Evolutionary conservation across 2,329 filamentous ascomycete genomes (phyloP), one percentile per base, ranked within the genome.

Genomic region (Stromatinia cepivora): DNA sequence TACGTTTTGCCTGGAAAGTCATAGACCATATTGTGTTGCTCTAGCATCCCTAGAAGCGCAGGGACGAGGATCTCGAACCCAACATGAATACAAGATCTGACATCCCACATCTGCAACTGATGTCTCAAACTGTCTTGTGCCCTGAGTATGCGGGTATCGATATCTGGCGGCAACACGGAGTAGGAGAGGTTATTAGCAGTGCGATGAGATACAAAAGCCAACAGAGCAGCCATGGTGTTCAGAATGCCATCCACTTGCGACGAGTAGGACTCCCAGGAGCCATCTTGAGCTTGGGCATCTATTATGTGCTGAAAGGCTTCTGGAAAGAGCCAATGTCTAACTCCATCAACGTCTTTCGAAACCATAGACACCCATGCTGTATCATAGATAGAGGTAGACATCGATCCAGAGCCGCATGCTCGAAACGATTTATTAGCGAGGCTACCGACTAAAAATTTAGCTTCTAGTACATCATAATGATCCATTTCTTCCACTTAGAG

Each of bases 51-150:
- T 20, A 70, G 25, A 15, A 69, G 50, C 4, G 39, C 13, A 6
- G 66, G 66, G 7, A 66, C 50, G 3, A 69, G 42, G 54, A 69
- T 69, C 28, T 66, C 61, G 28, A 70, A 69, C 11, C 69, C 59
- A 34, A 70, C 66, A n/a, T 63, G 66, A 46, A 61, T 61, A 28
- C 28, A 46, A 8, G n/a, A 28, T 20, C 50, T 36, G 20, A 70
- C 39, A n/a, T 70, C 22, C 69, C 66, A 70, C 20, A 45, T 25
- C 20, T 58, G 13, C 15, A 69, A 50, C 25, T 52, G n/a, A 10
- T 20, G 11, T n/a, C 59, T 3, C 7, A 70, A 52, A 42, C 22
- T 45, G 17, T 31, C 31, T 28, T 45, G 31, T 20, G 52, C 53
- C 11, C 15, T 34, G 25, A 25, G n/a, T 34, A 53, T 54, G 13